Base-by-base conservation (phyloP, 176 grass and related monocot species). In the Ampelocalamus luodianensis region DNA sequence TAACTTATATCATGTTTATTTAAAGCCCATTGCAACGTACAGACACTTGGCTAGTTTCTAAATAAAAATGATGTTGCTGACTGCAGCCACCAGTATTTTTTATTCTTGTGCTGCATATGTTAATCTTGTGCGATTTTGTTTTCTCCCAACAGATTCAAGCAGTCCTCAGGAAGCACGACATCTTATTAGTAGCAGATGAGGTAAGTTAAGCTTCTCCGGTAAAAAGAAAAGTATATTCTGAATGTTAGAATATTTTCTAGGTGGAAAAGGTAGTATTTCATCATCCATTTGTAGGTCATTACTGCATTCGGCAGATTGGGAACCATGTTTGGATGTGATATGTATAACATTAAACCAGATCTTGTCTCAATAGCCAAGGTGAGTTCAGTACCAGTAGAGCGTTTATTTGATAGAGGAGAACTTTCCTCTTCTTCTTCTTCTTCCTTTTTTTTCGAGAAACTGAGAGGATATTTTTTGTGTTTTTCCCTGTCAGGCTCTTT, bases 261-360 rank as follows among this genome's bases (percentile, higher is more conserved):
- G 42, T 43, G 42, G 42, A 9, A 43, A 29, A 29, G 29, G 29
- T 29, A 29, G 29, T 43, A 43, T 43, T 48, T 48, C 10, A 48
- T 48, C 2, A 48, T 48, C 45, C 45, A 48, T 48, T 48, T 43
- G 3, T 71, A 99, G 96, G 96, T 99, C 55, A 94, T 99, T 70
- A 99, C 96, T 23, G 96, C 96, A 77, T 99, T 99, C 88, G 96
- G 93, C 89, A 99, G 96, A 55, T 77, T 99, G 75, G 96, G 96
- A 46, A 95, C 86, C 59, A 96, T 99, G 96, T 99, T 99, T 73
- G 96, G 96, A 62, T 96, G 64, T 79, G 93, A 99, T 81, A 94
- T 92, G 86, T 99, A 76, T 65, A 79, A 96, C 34, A 96, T 99
- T 77, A 85, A 92, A 66, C 93, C 96, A 18, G 96, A 99, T 90